phyloP scores from a whole-genome alignment of 2,329 filamentous ascomycete species.

The Dactylellina drechsleri region DNA sequence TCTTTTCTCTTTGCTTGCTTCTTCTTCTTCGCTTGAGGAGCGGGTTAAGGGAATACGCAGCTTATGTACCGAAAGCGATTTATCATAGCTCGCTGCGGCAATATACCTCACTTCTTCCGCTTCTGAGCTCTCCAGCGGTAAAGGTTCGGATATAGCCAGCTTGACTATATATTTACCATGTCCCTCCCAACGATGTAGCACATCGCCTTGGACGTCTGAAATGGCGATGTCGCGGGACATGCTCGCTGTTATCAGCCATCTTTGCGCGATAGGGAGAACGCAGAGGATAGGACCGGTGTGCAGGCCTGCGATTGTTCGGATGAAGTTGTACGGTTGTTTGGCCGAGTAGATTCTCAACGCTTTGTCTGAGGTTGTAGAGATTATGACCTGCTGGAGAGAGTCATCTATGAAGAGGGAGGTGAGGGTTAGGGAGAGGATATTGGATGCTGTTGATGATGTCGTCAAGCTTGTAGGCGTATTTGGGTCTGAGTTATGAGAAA shows the following conservation, averaged over 20 bases:
- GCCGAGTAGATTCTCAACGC: slow-evolving; percentile 64
- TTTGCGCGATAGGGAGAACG: slow-evolving; percentile 44
- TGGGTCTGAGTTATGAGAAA: slow-evolving; percentile 17
- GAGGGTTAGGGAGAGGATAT: slow-evolving; percentile 63
- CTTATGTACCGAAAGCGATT: slow-evolving; percentile 40
- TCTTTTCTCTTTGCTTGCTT: background rate
- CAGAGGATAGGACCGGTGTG: slow-evolving; percentile 57
- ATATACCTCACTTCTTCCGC: slow-evolving; percentile 49
- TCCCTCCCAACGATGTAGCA: slow-evolving; percentile 29
- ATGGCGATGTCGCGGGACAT: slow-evolving; percentile 56
- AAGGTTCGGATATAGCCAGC: slow-evolving; percentile 40
- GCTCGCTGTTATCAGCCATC: slow-evolving; percentile 55
- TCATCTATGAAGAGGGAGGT: slow-evolving; percentile 54
- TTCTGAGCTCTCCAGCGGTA: background rate
- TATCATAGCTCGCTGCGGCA: slow-evolving; percentile 56
- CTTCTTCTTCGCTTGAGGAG: background rate
- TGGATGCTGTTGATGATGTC: slow-evolving; percentile 61
- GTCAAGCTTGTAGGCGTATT: slow-evolving; percentile 24
- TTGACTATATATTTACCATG: slow-evolving; percentile 58
- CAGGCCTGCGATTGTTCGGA: slow-evolving; percentile 47
- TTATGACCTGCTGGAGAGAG: slow-evolving; percentile 40
- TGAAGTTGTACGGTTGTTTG: slow-evolving; percentile 38
- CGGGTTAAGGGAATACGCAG: slow-evolving; percentile 7
- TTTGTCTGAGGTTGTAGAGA: slow-evolving; percentile 61
- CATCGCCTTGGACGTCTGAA: slow-evolving; percentile 40